These are phyloP conservation scores for Pisolithus microcarpus DNA, from an alignment of 768 basidiomycete species.

Conservation along the genomic window DNA sequence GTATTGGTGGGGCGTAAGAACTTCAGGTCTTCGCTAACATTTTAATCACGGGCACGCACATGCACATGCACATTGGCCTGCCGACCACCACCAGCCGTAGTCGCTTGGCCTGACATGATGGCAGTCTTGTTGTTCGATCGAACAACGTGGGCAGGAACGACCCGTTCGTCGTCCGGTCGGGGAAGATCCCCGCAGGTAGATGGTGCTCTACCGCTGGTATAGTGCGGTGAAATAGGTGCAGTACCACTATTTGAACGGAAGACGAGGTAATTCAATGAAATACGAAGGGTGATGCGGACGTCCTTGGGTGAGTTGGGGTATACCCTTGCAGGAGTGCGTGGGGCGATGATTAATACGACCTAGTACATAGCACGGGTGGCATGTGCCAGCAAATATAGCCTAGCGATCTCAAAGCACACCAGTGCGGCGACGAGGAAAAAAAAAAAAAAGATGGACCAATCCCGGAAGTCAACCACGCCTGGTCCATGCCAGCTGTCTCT, in stretches of 20 bases:
- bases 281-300: not conserved
- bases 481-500: too few relatives aligned
- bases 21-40: conserved; percentile 7
- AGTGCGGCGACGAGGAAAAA: not conserved
- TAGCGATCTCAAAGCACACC: too few relatives aligned
- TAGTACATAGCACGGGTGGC: too few relatives aligned
- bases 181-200: not conserved
- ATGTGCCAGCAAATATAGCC: too few relatives aligned
- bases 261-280: not conserved
- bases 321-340: too few relatives aligned
- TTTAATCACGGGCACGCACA: conserved; percentile 9
- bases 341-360: too few relatives aligned
- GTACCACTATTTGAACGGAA: not conserved
- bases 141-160: not conserved
- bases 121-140: conserved; percentile 1
- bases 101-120: conserved; percentile 13
- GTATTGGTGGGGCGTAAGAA: not conserved
- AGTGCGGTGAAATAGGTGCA: not conserved
- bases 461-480: too few relatives aligned
- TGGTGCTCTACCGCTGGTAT: not conserved
- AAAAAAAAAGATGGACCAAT: not conserved
- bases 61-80: conserved; percentile 17
- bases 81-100: conserved; percentile 11
- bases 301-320: not conserved
- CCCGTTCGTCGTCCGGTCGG: not conserved